phyloP scores from a whole-genome alignment of 23 red algal genomes.

The Porphyridium purpureum region DNA sequence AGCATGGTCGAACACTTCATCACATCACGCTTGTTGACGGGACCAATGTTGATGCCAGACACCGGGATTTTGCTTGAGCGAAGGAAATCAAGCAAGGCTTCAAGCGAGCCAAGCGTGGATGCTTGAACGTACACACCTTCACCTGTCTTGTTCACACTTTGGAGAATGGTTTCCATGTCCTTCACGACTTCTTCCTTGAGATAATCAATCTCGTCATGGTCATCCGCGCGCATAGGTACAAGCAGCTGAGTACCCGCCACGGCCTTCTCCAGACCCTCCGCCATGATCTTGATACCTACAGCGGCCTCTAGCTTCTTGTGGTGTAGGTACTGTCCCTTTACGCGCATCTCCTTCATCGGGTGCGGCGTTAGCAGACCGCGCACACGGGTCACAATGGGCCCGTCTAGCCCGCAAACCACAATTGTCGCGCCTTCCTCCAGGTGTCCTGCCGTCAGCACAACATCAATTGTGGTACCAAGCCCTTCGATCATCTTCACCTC shows the following conservation, averaged over 20 bases:
- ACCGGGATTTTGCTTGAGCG: conserved; percentile 72
- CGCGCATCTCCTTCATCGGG: conserved; percentile 98
- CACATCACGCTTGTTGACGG: conserved; percentile 90
- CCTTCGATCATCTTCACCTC: conserved; percentile 99
- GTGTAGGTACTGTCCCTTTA: conserved; percentile 93
- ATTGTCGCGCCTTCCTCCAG: conserved; percentile 89
- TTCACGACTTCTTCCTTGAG: conserved; percentile 99
- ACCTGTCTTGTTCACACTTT: conserved; percentile 71
- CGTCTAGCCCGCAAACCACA: conserved; percentile 90
- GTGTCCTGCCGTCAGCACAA: conserved; percentile 72
- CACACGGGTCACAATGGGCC: conserved; percentile 78
- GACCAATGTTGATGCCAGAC: conserved; percentile 94
- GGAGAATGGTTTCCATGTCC: conserved; percentile 68
- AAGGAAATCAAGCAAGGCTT: conserved; percentile 89
- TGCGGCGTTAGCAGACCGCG: conserved; percentile 92
- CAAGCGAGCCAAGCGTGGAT: conserved; percentile 87
- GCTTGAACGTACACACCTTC: conserved; percentile 96
- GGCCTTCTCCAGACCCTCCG: conserved; percentile 82
- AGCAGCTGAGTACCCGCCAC: conserved; percentile 94
- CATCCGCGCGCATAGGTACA: conserved; percentile 47
- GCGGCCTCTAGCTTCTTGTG: conserved; percentile 82
- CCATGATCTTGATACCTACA: conserved; percentile 93
- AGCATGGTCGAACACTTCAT: conserved; percentile 81
- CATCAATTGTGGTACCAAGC: conserved; percentile 91
- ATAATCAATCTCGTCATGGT: conserved; percentile 77